A percentile compares a stretch with the other conserved stretches of the same genome.
Conservation (phyloP, 345 rosid genomes). For the Ailanthus altissimus region DNA sequence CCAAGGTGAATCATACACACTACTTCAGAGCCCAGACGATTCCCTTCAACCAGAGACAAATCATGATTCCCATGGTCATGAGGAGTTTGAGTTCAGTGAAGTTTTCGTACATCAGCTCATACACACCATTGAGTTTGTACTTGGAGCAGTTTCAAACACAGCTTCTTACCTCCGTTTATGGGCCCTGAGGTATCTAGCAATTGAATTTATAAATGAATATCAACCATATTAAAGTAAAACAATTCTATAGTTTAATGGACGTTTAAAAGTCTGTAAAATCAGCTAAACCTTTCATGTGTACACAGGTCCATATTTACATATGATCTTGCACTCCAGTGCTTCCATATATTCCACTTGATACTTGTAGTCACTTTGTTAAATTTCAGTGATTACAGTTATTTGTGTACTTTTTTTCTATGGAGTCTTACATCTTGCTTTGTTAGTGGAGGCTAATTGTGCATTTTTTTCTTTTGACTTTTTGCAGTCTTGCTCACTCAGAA, state of each 20-base stretch:
- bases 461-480: slow-evolving; percentile 15
- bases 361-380: background rate
- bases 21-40: slow-evolving; percentile 66
- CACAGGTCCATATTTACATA: background rate
- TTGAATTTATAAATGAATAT: background rate
- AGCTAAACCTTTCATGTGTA: background rate
- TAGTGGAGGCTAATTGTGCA: slow-evolving; percentile 6
- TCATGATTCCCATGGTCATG: slow-evolving; percentile 70
- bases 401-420: background rate
- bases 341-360: slow-evolving; percentile 5
- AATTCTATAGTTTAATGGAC: background rate
- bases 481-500: slow-evolving; percentile 96
- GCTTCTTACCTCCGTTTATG: slow-evolving; percentile 95
- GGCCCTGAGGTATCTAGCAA: slow-evolving; percentile 81
- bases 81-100: slow-evolving; percentile 95
- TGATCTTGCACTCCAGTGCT: background rate
- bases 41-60: slow-evolving; percentile 61
- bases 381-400: background rate
- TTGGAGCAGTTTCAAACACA: slow-evolving; percentile 97
- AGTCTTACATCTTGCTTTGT: background rate
- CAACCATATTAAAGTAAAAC: slow-evolving; percentile 2
- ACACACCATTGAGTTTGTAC: slow-evolving; percentile 97
- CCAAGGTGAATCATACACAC: slow-evolving; percentile 72
- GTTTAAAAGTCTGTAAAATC: background rate
- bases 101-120: slow-evolving; percentile 94